phyloP scores from a whole-genome alignment of 2,329 filamentous ascomycete genomes.

The Phialophora tarda region DNA sequence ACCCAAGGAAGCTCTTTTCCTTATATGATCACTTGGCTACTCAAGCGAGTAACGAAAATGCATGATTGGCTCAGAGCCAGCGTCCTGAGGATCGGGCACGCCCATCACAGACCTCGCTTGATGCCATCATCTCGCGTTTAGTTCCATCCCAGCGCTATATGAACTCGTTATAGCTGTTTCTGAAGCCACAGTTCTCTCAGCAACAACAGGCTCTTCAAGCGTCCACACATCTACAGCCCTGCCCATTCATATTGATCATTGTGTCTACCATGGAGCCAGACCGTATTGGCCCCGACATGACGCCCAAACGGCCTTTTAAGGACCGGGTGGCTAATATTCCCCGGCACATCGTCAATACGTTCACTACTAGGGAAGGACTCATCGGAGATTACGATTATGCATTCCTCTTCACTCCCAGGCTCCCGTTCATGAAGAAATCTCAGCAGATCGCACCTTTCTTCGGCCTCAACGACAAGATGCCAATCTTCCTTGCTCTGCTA shows the following conservation, averaged over 20 bases:
- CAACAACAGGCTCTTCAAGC: not conserved
- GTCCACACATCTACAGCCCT: not conserved
- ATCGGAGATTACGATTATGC: constrained; percentile 87
- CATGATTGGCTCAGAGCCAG: not conserved
- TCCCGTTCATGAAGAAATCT: constrained; percentile 77
- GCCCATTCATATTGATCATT: not conserved
- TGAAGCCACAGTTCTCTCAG: not conserved
- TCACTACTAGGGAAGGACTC: constrained; percentile 67
- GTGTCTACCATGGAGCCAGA: constrained; percentile 42
- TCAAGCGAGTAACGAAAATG: not conserved
- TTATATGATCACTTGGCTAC: not conserved
- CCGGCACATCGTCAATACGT: constrained; percentile 44
- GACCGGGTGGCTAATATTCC: constrained; percentile 42
- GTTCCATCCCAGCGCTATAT: not conserved
- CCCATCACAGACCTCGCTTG: not conserved
- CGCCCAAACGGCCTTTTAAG: constrained; percentile 45
- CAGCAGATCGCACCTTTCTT: constrained; percentile 68
- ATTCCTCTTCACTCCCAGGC: constrained; percentile 80
- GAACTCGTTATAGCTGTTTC: not conserved
- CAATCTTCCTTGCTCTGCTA: constrained; percentile 68
- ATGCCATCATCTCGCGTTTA: not conserved
- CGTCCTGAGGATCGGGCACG: not conserved
- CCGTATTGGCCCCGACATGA: constrained; percentile 50
- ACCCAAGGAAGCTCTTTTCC: not conserved
- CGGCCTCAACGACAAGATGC: constrained; percentile 69